These are phyloP conservation scores for Penicillium sp. DNA, from an alignment of 2,329 filamentous ascomycete species.

Conservation along the genomic window DNA sequence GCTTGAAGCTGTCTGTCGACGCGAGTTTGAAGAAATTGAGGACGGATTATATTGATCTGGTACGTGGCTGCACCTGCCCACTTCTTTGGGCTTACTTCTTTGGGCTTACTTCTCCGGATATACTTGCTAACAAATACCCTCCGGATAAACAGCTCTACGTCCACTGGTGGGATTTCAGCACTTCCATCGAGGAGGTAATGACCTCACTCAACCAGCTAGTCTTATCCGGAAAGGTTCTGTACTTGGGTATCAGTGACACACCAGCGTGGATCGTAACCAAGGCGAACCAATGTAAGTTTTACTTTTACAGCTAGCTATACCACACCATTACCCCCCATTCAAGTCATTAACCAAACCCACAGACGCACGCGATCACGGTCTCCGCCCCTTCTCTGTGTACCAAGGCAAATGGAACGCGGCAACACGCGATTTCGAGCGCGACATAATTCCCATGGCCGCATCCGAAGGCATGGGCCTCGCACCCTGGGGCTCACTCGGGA, in stretches of 20 bases:
- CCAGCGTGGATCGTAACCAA: slow-evolving; percentile 69
- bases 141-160: slow-evolving; percentile 52
- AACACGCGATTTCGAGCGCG: slow-evolving; percentile 66
- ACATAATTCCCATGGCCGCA: slow-evolving; percentile 66
- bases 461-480: slow-evolving; percentile 62
- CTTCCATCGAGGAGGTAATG: slow-evolving; percentile 66
- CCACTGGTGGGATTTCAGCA: slow-evolving; percentile 68
- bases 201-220: slow-evolving; percentile 64
- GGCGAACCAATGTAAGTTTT: slow-evolving; percentile 57
- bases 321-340: too few relatives aligned
- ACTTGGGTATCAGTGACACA: slow-evolving; percentile 67
- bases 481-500: slow-evolving; percentile 56
- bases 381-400: slow-evolving; percentile 69
- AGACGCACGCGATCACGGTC: slow-evolving; percentile 67
- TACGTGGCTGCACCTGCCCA: slow-evolving; percentile 4
- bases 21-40: slow-evolving; percentile 35
- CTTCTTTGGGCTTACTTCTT: not conserved
- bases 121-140: not conserved
- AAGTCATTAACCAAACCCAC: slow-evolving; percentile 1
- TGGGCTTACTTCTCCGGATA: not conserved
- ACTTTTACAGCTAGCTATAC: not conserved
- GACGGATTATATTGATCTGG: slow-evolving; percentile 40
- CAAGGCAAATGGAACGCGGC: slow-evolving; percentile 63
- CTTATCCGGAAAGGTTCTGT: slow-evolving; percentile 61
- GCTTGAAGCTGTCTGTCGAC: slow-evolving; percentile 33